phyloP scores from a whole-genome alignment of 768 basidiomycete species.

The Holtermanniella nyarrowii region DNA sequence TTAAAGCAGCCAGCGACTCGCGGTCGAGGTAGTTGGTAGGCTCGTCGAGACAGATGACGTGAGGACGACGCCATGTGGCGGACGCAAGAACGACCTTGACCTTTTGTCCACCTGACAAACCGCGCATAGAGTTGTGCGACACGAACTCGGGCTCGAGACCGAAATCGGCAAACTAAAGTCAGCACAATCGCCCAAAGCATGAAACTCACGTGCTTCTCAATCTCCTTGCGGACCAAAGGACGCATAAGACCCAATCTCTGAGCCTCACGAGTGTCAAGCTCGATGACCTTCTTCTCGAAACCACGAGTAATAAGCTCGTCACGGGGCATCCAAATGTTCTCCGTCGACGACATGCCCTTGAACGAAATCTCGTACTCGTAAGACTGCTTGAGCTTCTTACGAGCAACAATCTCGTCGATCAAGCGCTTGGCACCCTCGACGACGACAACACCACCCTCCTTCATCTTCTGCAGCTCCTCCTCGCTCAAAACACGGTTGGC shows the following conservation, averaged over 20 bases:
- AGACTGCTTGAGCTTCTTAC: slow-evolving; percentile 99
- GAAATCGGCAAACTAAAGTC: slow-evolving; percentile 3
- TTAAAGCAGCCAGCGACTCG: slow-evolving; percentile 97
- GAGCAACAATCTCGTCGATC: slow-evolving; percentile 79
- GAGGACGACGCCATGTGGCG: slow-evolving; percentile 97
- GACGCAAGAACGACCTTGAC: slow-evolving; percentile 98
- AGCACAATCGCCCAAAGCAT: not conserved
- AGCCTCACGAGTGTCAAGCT: slow-evolving; percentile 94
- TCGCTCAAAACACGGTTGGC: slow-evolving; percentile 75
- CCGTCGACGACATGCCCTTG: slow-evolving; percentile 87
- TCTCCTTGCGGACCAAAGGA: slow-evolving; percentile 95
- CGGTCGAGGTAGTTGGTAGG: slow-evolving; percentile 99
- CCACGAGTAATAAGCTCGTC: slow-evolving; percentile 96
- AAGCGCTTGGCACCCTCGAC: slow-evolving; percentile 89
- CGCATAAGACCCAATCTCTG: slow-evolving; percentile 89
- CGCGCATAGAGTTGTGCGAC: slow-evolving; percentile 97
- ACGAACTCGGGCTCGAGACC: slow-evolving; percentile 99
- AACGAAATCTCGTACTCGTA: slow-evolving; percentile 98
- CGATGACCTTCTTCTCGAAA: slow-evolving; percentile 98
- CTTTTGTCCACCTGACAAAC: slow-evolving; percentile 97
- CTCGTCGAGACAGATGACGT: slow-evolving; percentile 93
- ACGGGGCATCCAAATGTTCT: slow-evolving; percentile 96
- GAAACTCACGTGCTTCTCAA: slow-evolving; percentile 70
- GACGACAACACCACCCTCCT: slow-evolving; percentile 75
- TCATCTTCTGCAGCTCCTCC: slow-evolving; percentile 89